Evolutionary conservation across 73 alveolate species (phyloP).

Genomic region (Effrenium voratum): DNA sequence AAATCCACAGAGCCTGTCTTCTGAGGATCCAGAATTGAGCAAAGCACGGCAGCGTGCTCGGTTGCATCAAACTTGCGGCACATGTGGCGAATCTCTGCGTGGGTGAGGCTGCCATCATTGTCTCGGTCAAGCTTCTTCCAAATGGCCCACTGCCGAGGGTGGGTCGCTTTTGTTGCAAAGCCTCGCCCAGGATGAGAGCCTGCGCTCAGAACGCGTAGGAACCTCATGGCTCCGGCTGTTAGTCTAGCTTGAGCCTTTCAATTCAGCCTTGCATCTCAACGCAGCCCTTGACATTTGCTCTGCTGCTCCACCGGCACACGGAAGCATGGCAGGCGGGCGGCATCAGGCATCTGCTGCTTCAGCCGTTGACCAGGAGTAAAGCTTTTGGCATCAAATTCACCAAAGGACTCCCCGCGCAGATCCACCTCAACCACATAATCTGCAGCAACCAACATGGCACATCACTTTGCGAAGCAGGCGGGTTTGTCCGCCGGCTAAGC

Average conservation of each 20-base stretch:
- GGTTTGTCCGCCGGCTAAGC: too few species aligned
- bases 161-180: conserved; percentile 41
- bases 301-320: neutral
- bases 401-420: conserved; percentile 4
- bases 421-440: too few species aligned
- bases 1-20: conserved; percentile 10
- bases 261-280: too few species aligned
- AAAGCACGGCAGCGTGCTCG: conserved; percentile 53
- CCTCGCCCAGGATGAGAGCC: neutral
- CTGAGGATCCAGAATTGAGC: conserved; percentile 50
- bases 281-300: too few species aligned
- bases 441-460: too few species aligned
- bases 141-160: conserved; percentile 49
- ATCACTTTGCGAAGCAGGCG: too few species aligned
- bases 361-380: neutral
- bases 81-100: conserved; percentile 9
- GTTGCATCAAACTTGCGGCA: conserved; percentile 64
- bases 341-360: conserved; percentile 49
- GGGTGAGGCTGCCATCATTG: neutral
- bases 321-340: neutral
- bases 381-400: conserved; percentile 59
- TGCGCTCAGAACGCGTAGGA: neutral
- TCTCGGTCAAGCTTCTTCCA: conserved; percentile 79
- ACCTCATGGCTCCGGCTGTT: neutral
- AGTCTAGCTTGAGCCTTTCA: neutral